Evolutionary conservation across 2,329 filamentous ascomycete species (phyloP), one percentile per base, ranked within the genome.

Genomic region (Xylariaceae sp.): DNA sequence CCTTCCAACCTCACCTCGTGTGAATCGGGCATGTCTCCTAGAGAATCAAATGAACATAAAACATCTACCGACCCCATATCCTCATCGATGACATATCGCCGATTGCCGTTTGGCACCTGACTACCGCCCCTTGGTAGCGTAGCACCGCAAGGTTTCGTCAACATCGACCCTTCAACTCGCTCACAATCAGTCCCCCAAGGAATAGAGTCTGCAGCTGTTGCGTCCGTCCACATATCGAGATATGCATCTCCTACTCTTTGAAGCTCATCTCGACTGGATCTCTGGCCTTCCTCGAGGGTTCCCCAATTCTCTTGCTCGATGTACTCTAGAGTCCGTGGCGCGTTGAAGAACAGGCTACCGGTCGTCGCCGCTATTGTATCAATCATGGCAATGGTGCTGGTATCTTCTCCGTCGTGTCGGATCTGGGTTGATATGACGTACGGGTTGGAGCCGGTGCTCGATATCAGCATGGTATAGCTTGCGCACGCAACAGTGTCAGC

Each of bases 151-250:
- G 71, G 71, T 43, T 59, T 62, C 9, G 71, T 72, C 40, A 70
- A 58, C 58, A 60, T 51, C 12, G 67, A 70, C 2, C 73, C 71
- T 55, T 74, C 72, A 6, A 74, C 70, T 1, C 72, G 65, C 62
- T 74, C 71, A 48, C 72, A 74, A 53, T 71, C 64, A 1, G 68
- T 69, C 3, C 71, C 71, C 73, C 71, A 74, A 1, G 68, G 67
- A 7, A 75, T 73, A 1, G 67, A 66, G 40, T 69, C 70, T 0
- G 71, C 70, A 0, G 71, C 72, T n/a, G 59, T 67, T 0, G 63
- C 60, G 51, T 73, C 68, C 1, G 71, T 73, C 72, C 73, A 74
- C 72, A 74, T 74, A 47, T 74, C 72, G 1, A 74, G 66, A 48
- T 74, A 74, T 1, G 70, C 70, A 26, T 74, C 73, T 18, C 71